A percentile compares a stretch with the other conserved stretches of the same genome.
phyloP scores from a whole-genome alignment of 495 filamentous ascomycete genomes.

The Penicillium pulvis region DNA sequence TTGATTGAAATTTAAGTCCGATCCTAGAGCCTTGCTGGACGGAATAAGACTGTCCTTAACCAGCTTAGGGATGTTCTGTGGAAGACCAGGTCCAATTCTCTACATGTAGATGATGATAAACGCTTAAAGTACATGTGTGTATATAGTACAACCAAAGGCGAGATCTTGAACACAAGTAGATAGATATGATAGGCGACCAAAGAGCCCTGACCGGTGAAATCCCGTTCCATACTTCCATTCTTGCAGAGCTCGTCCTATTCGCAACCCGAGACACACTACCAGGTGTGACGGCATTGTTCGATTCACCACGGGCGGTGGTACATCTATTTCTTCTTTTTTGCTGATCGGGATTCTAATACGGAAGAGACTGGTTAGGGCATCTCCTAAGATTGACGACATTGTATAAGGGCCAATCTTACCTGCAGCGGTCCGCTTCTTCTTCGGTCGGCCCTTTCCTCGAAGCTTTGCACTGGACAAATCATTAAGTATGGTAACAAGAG shows the following conservation, averaged over 20 bases:
- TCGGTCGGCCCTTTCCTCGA: conserved; percentile 86
- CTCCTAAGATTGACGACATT: background rate
- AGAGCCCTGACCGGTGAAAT: background rate
- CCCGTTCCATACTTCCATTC: background rate
- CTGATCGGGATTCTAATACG: conserved; percentile 37
- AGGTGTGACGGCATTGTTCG: background rate
- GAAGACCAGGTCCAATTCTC: background rate
- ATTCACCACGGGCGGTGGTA: background rate
- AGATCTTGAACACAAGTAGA: background rate
- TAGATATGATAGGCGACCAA: background rate
- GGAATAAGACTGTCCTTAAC: background rate
- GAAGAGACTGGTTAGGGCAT: conserved; percentile 10
- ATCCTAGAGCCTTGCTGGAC: background rate
- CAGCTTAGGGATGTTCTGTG: background rate
- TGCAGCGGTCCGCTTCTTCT: conserved; percentile 77
- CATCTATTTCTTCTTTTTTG: conserved; percentile 49
- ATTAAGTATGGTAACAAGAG: background rate
- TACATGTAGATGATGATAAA: background rate
- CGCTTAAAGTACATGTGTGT: background rate
- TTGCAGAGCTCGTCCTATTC: background rate
- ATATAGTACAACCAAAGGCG: background rate
- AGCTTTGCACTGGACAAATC: conserved; percentile 57
- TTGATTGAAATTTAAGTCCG: no score
- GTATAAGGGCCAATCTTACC: conserved; percentile 48
- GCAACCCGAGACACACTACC: background rate